phyloP scores from a whole-genome alignment of 192 early-diverging fungal genomes.

The Umbelopsis vinacea region DNA sequence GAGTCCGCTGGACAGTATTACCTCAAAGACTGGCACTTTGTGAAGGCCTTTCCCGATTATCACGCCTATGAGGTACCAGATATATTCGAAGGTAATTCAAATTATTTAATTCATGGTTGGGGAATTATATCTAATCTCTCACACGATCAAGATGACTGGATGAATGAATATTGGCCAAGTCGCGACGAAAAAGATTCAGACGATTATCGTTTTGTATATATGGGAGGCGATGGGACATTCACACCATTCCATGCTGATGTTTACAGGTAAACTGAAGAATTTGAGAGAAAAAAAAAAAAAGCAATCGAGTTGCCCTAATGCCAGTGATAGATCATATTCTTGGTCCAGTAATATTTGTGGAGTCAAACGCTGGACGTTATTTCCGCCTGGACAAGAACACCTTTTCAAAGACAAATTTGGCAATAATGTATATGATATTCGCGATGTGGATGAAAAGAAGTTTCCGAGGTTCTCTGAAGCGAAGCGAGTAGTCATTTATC shows the following conservation, averaged over 20 bases:
- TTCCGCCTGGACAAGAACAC: conserved; percentile 65
- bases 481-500: conserved; percentile 54
- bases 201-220: conserved; percentile 76
- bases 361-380: conserved; percentile 70
- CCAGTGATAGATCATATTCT: conserved; percentile 58
- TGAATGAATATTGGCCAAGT: conserved; percentile 64
- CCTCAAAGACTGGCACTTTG: conserved; percentile 79
- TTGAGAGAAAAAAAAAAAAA: not conserved
- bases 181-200: conserved; percentile 59
- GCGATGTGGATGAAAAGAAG: conserved; percentile 45
- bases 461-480: conserved; percentile 59
- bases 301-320: not conserved
- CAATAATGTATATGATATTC: conserved; percentile 62
- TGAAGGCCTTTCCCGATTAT: conserved; percentile 45
- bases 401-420: conserved; percentile 59
- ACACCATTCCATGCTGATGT: conserved; percentile 81
- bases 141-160: conserved; percentile 64
- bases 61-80: conserved; percentile 48
- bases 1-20: conserved; percentile 41
- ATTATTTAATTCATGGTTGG: not conserved
- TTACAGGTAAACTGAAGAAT: conserved; percentile 46
- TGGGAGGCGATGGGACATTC: conserved; percentile 72
- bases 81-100: conserved; percentile 46
- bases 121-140: conserved; percentile 20
- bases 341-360: conserved; percentile 81